Conservation (phyloP, 2,329 filamentous ascomycete species). For the Neofusicoccum kwambonambiense region DNA sequence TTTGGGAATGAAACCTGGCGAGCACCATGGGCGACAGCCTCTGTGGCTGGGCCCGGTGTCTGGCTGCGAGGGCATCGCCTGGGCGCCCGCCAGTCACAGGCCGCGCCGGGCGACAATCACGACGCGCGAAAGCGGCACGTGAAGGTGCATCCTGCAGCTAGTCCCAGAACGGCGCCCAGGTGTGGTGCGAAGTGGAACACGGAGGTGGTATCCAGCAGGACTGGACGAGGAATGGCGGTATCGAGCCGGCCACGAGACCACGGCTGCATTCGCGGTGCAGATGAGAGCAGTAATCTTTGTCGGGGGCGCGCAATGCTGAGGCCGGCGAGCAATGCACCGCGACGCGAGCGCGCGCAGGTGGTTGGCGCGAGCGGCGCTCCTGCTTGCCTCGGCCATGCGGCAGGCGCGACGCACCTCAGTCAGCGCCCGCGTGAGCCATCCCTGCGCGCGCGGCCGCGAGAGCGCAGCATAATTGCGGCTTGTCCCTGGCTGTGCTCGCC, state of each 20-base stretch:
- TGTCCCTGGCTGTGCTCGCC: neutral
- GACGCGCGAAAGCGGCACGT: conserved; percentile 12
- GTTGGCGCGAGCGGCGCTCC: conserved; percentile 3
- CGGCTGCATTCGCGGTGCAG: conserved; percentile 15
- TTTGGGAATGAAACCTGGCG: conserved; percentile 14
- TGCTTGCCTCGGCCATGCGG: conserved; percentile 14
- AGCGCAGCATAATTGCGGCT: neutral
- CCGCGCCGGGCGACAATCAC: conserved; percentile 13
- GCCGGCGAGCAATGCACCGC: conserved; percentile 1
- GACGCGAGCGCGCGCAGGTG: neutral
- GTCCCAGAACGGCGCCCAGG: conserved; percentile 10
- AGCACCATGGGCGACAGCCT: neutral
- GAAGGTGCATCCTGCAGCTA: conserved; percentile 13
- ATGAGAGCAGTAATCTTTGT: conserved; percentile 16
- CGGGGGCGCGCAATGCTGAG: conserved; percentile 5
- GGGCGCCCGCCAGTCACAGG: conserved; percentile 9
- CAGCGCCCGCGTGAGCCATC: conserved; percentile 9
- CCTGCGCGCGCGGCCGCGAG: no score
- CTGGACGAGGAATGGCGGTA: conserved; percentile 13
- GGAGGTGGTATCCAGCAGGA: conserved; percentile 12
- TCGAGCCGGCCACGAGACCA: conserved; percentile 17
- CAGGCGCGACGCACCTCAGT: conserved; percentile 3
- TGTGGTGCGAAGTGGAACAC: conserved; percentile 16
- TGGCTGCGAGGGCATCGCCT: neutral
- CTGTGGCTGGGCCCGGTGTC: conserved; percentile 10